Evolutionary conservation across 352 stramenopile species (phyloP).

Genomic region (Phytophthora multivora): DNA sequence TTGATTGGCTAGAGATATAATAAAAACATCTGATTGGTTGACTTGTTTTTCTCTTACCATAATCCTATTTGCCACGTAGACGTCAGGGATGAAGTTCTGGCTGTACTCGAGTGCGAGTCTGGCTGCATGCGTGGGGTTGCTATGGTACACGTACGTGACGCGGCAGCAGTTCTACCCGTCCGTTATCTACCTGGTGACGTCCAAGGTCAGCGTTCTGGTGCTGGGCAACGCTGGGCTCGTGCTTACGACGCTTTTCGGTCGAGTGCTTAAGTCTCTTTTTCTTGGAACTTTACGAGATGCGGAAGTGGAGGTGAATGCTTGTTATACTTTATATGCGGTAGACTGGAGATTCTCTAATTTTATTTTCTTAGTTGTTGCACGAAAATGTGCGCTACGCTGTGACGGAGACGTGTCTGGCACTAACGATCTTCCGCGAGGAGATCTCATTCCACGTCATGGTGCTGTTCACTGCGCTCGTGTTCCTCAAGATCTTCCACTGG

Average conservation of each 20-base stretch:
- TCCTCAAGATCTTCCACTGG: constrained; percentile 96
- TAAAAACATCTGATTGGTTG: constrained; percentile 24
- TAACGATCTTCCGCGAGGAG: constrained; percentile 99
- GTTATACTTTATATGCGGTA: constrained; percentile 10
- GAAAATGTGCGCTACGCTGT: constrained; percentile 98
- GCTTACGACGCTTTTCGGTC: constrained; percentile 80
- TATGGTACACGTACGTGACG: constrained; percentile 94
- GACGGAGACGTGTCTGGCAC: constrained; percentile 98
- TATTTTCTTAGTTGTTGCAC: constrained; percentile 79
- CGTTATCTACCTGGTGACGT: constrained; percentile 96
- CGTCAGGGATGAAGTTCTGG: constrained; percentile 75
- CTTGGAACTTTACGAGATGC: constrained; percentile 78
- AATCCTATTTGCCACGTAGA: constrained; percentile 31
- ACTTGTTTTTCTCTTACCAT: constrained; percentile 6
- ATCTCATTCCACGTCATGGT: constrained; percentile 95
- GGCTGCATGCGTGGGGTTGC: constrained; percentile 73
- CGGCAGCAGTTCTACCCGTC: constrained; percentile 97
- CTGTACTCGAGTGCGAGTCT: constrained; percentile 91
- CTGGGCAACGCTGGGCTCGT: constrained; percentile 96
- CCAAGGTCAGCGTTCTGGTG: constrained; percentile 95
- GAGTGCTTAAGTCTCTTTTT: constrained; percentile 90
- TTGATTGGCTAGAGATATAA: neutral
- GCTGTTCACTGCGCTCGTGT: constrained; percentile 95
- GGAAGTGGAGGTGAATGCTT: constrained; percentile 69
- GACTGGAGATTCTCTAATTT: constrained; percentile 1